Conservation (phyloP, 2,329 filamentous ascomycete genomes). For the Neofusicoccum sp. region DNA sequence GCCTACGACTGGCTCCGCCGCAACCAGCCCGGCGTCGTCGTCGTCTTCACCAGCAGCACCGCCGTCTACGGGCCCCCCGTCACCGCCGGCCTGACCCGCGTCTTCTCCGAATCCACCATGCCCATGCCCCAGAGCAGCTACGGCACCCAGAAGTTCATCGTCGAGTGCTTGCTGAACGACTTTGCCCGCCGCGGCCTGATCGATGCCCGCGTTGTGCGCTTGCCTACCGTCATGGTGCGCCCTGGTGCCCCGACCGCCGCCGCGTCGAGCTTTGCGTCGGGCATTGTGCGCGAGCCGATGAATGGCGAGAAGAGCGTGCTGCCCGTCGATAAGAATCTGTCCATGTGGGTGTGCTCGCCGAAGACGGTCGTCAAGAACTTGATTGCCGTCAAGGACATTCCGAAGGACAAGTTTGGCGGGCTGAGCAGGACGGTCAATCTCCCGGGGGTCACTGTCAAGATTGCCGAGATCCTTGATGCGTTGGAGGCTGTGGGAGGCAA, state of each 20-base stretch:
- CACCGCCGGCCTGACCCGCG: constrained; percentile 37
- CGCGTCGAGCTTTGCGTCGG: constrained; percentile 62
- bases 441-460: constrained; percentile 53
- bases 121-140: constrained; percentile 63
- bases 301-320: constrained; percentile 52
- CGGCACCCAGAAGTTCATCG: constrained; percentile 62
- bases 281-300: constrained; percentile 64
- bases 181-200: constrained; percentile 59
- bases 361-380: constrained; percentile 56
- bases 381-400: constrained; percentile 51
- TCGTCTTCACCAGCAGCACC: constrained; percentile 61
- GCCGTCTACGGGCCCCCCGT: constrained; percentile 60
- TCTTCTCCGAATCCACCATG: constrained; percentile 37
- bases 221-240: constrained; percentile 62
- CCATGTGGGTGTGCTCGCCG: constrained; percentile 59
- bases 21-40: constrained; percentile 53
- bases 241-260: constrained; percentile 60
- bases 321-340: constrained; percentile 50
- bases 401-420: constrained; percentile 47
- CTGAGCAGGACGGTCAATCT: constrained; percentile 53
- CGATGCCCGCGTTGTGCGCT: constrained; percentile 58
- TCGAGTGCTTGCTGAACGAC: constrained; percentile 62
- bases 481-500: constrained; percentile 54
- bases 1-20: constrained; percentile 54
- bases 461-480: constrained; percentile 57